Base-by-base conservation (phyloP, 2,329 filamentous ascomycete genomes). In the Pseudopyricularia cyperi region DNA sequence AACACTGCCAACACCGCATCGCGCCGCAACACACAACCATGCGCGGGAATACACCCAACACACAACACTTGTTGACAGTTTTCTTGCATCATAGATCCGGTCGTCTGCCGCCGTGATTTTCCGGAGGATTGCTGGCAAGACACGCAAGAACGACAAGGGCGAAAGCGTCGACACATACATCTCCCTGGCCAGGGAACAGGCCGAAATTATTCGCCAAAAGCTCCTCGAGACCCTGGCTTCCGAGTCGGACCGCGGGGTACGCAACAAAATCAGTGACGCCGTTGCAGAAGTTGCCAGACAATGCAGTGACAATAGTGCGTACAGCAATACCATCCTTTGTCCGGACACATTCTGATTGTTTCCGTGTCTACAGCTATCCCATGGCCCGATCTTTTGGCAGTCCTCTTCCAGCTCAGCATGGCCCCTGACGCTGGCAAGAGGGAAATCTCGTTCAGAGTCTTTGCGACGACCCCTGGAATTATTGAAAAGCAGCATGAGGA, bases 241-340 rank as follows among this genome's bases (percentile, higher is more conserved):
- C 55, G 93, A 97, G 70, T 72, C 79, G 22, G 79, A 86, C 56
- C 78, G 82, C 55, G 74, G 79, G 37, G 87, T 95, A 47, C 79
- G 93, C 61, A 93, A 95, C 72, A 98, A 98, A 70, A 87, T 97
- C 64, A 93, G 90, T 60, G 93, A 98, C 69, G 89, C 91, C n/a
- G 87, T 97, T 56, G 93, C 93, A 24, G 93, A 98, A 69, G 77
- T 98, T 55, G 93, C 91, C 46, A 82, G 93, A 62, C 89, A 98
- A 71, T 96, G 96, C 69, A 86, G 87, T 46, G 93, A 97, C 61
- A 89, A 86, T 62, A 84, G 89, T 95, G 76, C 66, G 83, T 72
- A 53, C 37, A 35, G 15, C 26, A 17, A 51, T 34, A 12, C 22
- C 51, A 44, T 22, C 46, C 12, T 15, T 5, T 32, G 15, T 37